Evolutionary conservation across 805 yeast species (phyloP), one percentile per base, ranked within the genome.

Genomic region (Ascoidea rubescens): DNA sequence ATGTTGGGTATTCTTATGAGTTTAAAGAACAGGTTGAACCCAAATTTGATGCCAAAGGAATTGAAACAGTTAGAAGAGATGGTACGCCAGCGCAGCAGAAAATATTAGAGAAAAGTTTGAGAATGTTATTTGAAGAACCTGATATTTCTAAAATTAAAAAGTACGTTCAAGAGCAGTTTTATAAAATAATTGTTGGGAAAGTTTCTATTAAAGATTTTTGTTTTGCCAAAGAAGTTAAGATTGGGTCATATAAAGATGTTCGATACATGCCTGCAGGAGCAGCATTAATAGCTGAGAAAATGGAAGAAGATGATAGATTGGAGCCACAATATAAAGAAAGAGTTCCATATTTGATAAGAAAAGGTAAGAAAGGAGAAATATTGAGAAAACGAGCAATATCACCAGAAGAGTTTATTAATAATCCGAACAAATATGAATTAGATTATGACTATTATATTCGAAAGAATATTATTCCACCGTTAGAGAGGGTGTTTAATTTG

Each of bases 71-170:
- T 0, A 68, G 99, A 56, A 70, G 99, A 56, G 99, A 93, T 66
- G 98, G 98, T 0, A 84, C 90, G 31, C 95, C 95, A 0, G 96
- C 96, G 0, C 95, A 87, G 57, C 95, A 81, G 65, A 82, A 82
- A 57, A 80, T 93, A 17, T 81, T 87, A 33, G 95, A 87, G 55
- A 77, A 79, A 53, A 67, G 84, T 0, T 66, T 93, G 4, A 69
- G 84, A 43, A 71, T 79, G 0, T 65, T 93, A 2, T 93, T 93
- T 63, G 85, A 82, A 10, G 77, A 90, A 0, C 67, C 72, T 31
- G 87, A 91, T 61, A 61, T 93, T 8, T 80, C 96, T 0, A 52
- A 64, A 42, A 86, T 91, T 8, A 88, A 88, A 61, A 52, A 59
- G 1, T 90, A 80, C 58, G 77, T 87, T 4, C 69, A 76, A 33